Conservation (phyloP, 495 filamentous ascomycete species). For the Aspergillus cristatus region DNA sequence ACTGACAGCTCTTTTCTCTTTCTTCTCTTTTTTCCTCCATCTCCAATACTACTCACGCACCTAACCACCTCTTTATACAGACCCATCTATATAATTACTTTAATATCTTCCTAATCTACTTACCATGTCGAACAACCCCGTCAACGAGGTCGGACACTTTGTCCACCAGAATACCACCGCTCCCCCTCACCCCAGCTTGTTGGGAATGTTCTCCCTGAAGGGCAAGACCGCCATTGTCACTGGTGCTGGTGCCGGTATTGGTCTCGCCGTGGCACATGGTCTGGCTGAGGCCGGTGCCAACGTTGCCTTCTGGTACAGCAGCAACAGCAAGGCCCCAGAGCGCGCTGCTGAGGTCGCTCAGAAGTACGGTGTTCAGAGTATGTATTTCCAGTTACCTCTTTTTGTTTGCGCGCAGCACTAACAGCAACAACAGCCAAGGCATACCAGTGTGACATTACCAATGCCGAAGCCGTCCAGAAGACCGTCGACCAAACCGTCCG, state of each 20-base stretch:
- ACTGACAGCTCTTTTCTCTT: background rate
- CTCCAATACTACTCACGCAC: slow-evolving; percentile 1
- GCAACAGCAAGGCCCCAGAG: slow-evolving; percentile 59
- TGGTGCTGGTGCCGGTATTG: slow-evolving; percentile 76
- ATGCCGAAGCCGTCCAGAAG: slow-evolving; percentile 46
- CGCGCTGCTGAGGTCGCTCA: slow-evolving; percentile 65
- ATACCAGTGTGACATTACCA: slow-evolving; percentile 61
- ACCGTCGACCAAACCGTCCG: slow-evolving; percentile 49
- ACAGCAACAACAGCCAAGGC: slow-evolving; percentile 51
- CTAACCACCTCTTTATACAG: too few relatives aligned
- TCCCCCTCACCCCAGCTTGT: slow-evolving; percentile 51
- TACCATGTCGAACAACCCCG: slow-evolving; percentile 26
- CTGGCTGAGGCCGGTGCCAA: slow-evolving; percentile 80
- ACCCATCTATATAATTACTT: background rate
- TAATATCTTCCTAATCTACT: slow-evolving; percentile 1
- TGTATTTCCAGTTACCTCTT: slow-evolving; percentile 4
- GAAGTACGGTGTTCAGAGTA: slow-evolving; percentile 74
- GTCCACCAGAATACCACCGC: slow-evolving; percentile 50
- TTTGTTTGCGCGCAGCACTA: background rate
- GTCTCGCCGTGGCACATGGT: slow-evolving; percentile 64
- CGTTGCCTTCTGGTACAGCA: slow-evolving; percentile 81
- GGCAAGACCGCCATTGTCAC: slow-evolving; percentile 79
- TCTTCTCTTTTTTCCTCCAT: background rate
- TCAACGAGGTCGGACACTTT: slow-evolving; percentile 43
- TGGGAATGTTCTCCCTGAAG: slow-evolving; percentile 76